Base-by-base conservation (phyloP, 768 basidiomycete genomes). In the Hericium rajendrae region DNA sequence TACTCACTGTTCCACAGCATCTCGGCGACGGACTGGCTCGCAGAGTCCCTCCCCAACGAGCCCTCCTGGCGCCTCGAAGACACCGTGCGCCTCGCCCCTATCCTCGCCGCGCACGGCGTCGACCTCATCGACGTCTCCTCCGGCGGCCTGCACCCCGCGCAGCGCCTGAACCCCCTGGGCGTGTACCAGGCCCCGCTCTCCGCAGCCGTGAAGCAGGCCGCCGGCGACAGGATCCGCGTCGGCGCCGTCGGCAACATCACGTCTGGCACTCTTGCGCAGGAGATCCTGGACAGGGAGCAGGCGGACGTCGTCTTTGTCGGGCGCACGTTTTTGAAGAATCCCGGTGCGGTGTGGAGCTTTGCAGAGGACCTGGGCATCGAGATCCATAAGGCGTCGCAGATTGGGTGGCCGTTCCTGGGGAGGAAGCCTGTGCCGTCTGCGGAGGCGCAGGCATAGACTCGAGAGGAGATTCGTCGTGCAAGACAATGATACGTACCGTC, bases 21-120 rank as follows among this genome's bases (percentile, higher is more conserved):
- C 22, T 85, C 83, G 43, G 91, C 81, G 1, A 85, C 82, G 0
- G 91, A 91, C 57, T 88, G 87, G 84, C 70, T 87, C 6, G 82
- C 83, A 61, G 75, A 80, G 57, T 71, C 74, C 4, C 68, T 78
- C 1, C 80, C 82, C 0, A 70, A 84, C 58, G 80, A 85, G 59
- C 76, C 78, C 11, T 80, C 80, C 6, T 89, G 90, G 88, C 77
- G 78, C 15, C 60, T 79, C 1, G 81, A 86, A 65, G 89, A 91
- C 65, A 87, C 84, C 3, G 79, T 79, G 26, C 71, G 76, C 37
- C 72, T 91, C 22, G 79, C 83, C 1, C 70, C 73, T 15, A 76
- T 83, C 60, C 75, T 91, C 16, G 74, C 73, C n/a, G 75, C 79
- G 16, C 76, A 82, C 46, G 88, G 88, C 5, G 78, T 91, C 52